phyloP scores from a whole-genome alignment of 208 protist species.

The Acanthamoeba polyphaga region DNA sequence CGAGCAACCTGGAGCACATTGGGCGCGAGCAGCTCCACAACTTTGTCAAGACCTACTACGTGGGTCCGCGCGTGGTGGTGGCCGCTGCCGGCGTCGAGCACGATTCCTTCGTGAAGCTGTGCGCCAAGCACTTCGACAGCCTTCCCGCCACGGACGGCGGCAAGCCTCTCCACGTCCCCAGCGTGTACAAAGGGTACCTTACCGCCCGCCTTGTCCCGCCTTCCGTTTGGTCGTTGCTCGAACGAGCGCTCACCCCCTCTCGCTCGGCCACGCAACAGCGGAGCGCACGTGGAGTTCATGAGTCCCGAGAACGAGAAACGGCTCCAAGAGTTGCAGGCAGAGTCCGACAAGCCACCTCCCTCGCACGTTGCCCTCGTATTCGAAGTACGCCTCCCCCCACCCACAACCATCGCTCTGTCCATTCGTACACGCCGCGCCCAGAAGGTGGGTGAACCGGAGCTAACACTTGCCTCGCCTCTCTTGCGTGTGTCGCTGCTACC shows the following conservation, averaged over 20 bases:
- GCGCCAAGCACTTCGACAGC: slow-evolving; percentile 73
- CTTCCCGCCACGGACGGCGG: background rate
- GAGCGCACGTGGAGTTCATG: slow-evolving; percentile 28
- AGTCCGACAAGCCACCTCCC: slow-evolving; percentile 23
- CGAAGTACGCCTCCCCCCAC: slow-evolving; percentile 13
- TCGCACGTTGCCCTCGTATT: slow-evolving; percentile 72
- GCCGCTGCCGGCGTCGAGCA: slow-evolving; percentile 84
- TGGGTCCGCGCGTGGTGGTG: slow-evolving; percentile 77
- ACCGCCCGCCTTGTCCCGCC: background rate
- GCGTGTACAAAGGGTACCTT: background rate
- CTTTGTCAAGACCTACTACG: slow-evolving; percentile 67
- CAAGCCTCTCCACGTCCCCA: background rate
- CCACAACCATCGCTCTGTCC: too few species aligned
- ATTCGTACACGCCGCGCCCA: too few species aligned
- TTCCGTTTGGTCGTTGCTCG: background rate
- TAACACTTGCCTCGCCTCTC: background rate
- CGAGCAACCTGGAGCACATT: slow-evolving; percentile 34
- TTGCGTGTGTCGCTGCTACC: background rate
- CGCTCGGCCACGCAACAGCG: slow-evolving; percentile 57
- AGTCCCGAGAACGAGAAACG: background rate
- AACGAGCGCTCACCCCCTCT: background rate
- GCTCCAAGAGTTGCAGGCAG: slow-evolving; percentile 23
- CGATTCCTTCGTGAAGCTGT: slow-evolving; percentile 77
- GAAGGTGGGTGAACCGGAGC: too few species aligned
- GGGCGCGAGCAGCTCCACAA: slow-evolving; percentile 56